Percentiles rank a stretch among this genome's conserved stretches.
Conservation (phyloP, 495 filamentous ascomycete genomes). For the Arthonia radiata region DNA sequence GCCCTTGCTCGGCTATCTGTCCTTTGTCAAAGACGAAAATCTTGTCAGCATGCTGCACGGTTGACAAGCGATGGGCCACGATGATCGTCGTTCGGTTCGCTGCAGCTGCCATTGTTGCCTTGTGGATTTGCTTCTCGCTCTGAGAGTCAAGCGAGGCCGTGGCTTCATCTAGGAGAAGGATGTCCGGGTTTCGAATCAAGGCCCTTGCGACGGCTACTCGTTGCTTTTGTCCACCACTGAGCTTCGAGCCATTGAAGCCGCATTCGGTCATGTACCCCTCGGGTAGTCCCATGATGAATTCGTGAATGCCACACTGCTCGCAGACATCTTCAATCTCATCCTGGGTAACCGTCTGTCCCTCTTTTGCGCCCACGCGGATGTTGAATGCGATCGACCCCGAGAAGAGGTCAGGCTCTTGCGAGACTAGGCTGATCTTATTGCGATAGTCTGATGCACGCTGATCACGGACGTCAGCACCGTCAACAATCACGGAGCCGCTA, state of each 20-base stretch:
- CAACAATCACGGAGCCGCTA: constrained; percentile 17
- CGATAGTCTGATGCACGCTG: constrained; percentile 32
- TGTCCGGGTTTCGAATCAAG: constrained; percentile 44
- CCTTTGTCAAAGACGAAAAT: constrained; percentile 44
- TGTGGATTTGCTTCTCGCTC: no score
- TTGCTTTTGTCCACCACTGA: constrained; percentile 41
- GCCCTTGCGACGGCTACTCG: constrained; percentile 55
- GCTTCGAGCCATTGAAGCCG: no score
- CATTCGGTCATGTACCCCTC: constrained; percentile 38
- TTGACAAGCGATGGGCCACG: constrained; percentile 11
- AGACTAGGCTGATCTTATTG: constrained; percentile 25
- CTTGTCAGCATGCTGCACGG: constrained; percentile 9
- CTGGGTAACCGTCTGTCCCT: constrained; percentile 21
- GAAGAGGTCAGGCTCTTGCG: constrained; percentile 29
- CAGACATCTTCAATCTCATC: constrained; percentile 30
- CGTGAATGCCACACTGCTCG: constrained; percentile 32
- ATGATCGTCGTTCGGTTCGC: constrained; percentile 9
- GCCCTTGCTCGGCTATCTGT: constrained; percentile 36
- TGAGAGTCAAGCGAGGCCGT: constrained; percentile 64
- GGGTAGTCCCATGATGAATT: constrained; percentile 27
- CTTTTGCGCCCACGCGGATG: constrained; percentile 23
- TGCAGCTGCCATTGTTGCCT: constrained; percentile 4
- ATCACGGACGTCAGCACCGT: constrained; percentile 22
- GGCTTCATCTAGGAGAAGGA: constrained; percentile 67
- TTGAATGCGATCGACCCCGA: constrained; percentile 30